Evolutionary conservation across 2,329 filamentous ascomycete genomes (phyloP).

Genomic region (Magnaporthiopsis poae): DNA sequence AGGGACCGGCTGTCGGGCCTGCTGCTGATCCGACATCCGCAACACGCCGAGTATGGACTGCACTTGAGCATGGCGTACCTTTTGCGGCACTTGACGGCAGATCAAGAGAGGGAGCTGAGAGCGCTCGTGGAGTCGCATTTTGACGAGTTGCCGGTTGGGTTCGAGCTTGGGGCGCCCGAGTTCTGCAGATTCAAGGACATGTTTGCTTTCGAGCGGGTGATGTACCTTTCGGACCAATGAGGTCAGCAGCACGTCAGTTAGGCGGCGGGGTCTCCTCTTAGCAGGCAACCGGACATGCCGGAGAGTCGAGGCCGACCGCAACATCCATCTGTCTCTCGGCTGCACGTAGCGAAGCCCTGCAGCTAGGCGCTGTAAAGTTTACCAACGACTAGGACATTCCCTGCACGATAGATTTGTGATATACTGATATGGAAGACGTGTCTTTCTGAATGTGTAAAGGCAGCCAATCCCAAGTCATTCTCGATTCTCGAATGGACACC

Average conservation of each 20-base stretch:
- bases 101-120: constrained; percentile 12
- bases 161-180: constrained; percentile 16
- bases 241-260: no score
- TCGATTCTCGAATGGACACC: no score
- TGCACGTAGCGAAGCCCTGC: neutral
- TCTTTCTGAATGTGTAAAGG: no score
- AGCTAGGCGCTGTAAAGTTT: neutral
- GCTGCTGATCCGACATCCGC: constrained; percentile 13
- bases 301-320: no score
- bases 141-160: constrained; percentile 12
- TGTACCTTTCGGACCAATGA: constrained; percentile 3
- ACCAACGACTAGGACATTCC: no score
- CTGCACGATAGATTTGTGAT: no score
- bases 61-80: constrained; percentile 19
- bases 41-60: constrained; percentile 16
- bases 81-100: constrained; percentile 12
- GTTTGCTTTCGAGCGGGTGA: constrained; percentile 15
- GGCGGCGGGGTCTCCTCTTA: no score
- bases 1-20: constrained; percentile 15
- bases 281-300: no score
- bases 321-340: no score
- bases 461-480: no score
- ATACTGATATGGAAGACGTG: no score
- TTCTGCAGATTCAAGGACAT: constrained; percentile 19
- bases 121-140: constrained; percentile 12